Conservation (phyloP, 331 rosid species). For the Rosa hybrid region DNA sequence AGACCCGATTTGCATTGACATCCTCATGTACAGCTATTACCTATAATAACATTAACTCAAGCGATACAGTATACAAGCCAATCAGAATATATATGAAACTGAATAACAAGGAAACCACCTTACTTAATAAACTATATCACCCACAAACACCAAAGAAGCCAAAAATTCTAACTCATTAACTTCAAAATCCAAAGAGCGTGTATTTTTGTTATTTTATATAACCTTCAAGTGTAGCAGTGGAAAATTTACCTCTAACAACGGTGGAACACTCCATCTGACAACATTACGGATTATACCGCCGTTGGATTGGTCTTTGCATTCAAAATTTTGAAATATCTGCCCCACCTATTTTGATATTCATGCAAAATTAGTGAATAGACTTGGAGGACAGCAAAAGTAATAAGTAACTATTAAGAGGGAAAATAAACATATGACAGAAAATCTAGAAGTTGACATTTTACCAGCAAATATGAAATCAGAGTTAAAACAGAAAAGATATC, state of each 20-base stretch:
- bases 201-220: background rate
- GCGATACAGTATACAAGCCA: background rate
- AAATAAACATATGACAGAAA: slow-evolving; percentile 2
- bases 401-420: background rate
- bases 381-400: slow-evolving; percentile 10
- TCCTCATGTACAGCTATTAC: background rate
- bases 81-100: background rate
- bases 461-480: background rate
- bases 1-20: background rate
- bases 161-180: background rate
- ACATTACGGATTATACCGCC: slow-evolving; percentile 74
- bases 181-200: background rate
- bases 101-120: background rate
- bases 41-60: background rate
- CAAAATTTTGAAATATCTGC: slow-evolving; percentile 91
- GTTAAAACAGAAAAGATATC: background rate
- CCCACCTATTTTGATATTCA: slow-evolving; percentile 59
- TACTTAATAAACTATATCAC: background rate
- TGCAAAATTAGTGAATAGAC: slow-evolving; percentile 12
- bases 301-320: slow-evolving; percentile 56
- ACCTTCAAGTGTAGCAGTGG: slow-evolving; percentile 16
- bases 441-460: background rate
- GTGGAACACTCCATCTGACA: slow-evolving; percentile 88
- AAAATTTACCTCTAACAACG: slow-evolving; percentile 67
- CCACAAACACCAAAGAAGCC: background rate